phyloP scores from a whole-genome alignment of 345 rosid genomes.

The Syzygium aromaticum region DNA sequence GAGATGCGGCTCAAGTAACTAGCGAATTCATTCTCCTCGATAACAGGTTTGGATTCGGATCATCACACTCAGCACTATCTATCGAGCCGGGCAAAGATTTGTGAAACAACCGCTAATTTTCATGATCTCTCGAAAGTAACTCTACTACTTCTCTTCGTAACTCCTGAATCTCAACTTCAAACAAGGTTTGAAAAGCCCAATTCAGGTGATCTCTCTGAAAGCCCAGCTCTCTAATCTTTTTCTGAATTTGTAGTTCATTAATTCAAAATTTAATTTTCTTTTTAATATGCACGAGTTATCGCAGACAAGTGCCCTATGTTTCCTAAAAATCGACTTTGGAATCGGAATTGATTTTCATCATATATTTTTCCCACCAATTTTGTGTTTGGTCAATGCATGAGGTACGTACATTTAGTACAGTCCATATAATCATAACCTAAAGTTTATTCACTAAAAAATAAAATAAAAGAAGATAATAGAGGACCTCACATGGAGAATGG shows the following conservation, averaged over 20 bases:
- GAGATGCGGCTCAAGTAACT: not conserved
- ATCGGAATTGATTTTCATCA: accelerated
- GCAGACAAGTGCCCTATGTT: not conserved
- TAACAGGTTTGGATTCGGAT: not conserved
- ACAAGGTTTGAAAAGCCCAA: not conserved
- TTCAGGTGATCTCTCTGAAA: not conserved
- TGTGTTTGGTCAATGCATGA: not conserved
- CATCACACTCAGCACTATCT: not conserved
- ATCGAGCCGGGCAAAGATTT: not conserved
- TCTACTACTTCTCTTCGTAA: not conserved
- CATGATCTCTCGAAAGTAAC: not conserved
- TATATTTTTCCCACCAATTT: not conserved
- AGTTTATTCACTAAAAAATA: not conserved
- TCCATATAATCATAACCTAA: not conserved
- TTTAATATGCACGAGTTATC: not conserved
- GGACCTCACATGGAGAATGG: not conserved
- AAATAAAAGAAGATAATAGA: not conserved
- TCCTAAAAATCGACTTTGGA: not conserved
- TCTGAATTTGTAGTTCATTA: not conserved
- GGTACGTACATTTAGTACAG: not conserved
- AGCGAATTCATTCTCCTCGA: not conserved
- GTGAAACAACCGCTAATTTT: not conserved
- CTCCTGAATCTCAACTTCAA: not conserved
- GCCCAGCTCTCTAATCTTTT: not conserved
- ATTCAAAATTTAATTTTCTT: too few species aligned